A percentile compares a stretch with the other conserved stretches of the same genome.
Conservation (phyloP, 2,329 filamentous ascomycete species). For the Sclerotinia trifoliorum region DNA sequence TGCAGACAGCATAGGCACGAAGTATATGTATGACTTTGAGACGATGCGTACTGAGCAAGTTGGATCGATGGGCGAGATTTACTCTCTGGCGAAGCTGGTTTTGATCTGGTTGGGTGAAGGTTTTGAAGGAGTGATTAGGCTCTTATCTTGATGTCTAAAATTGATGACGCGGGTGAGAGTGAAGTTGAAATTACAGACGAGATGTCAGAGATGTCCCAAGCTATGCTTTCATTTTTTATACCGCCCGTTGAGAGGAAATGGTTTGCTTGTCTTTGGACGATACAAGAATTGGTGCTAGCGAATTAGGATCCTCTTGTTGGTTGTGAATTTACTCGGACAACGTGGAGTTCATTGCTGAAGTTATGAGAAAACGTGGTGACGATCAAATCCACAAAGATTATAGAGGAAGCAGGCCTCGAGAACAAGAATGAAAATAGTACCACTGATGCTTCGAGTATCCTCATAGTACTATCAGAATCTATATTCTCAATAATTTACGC, state of each 20-base stretch:
- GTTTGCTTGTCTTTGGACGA: conserved; percentile 26
- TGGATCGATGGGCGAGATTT: conserved; percentile 30
- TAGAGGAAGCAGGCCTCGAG: too few relatives aligned
- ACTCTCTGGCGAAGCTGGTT: conserved; percentile 22
- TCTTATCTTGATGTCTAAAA: conserved; percentile 1
- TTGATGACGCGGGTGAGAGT: not conserved
- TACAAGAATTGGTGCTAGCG: conserved; percentile 18
- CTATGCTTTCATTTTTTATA: not conserved
- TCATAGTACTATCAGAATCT: not conserved
- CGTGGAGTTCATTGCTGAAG: not conserved
- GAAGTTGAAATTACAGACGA: not conserved
- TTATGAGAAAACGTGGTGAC: not conserved
- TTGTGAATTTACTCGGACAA: conserved; percentile 10
- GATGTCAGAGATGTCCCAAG: not conserved
- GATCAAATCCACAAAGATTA: not conserved
- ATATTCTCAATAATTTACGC: conserved; percentile 1
- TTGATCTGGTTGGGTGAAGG: conserved; percentile 20
- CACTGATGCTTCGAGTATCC: not conserved
- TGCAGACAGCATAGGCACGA: not conserved
- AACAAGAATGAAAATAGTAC: not conserved
- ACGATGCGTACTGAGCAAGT: conserved; percentile 28
- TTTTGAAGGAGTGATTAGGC: not conserved
- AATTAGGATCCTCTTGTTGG: conserved; percentile 4
- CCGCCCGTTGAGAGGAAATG: conserved; percentile 9
- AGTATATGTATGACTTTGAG: conserved; percentile 12